These are phyloP conservation scores for Wickerhamomyces hampshirensis DNA, from an alignment of 805 yeast genomes.

Conservation along the genomic window DNA sequence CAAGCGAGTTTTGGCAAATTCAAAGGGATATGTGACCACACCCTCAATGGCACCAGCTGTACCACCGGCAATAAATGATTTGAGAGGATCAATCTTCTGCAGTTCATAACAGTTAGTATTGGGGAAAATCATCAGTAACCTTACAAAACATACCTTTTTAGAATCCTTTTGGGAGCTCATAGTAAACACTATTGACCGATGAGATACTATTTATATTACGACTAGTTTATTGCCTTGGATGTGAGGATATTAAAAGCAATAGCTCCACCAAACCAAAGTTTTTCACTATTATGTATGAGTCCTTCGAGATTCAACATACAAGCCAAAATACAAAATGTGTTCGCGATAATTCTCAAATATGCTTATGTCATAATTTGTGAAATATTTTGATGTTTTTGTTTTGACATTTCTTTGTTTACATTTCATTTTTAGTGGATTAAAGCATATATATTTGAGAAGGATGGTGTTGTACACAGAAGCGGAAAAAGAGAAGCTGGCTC, in stretches of 20 bases:
- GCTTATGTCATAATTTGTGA: background rate
- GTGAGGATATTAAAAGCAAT: too few species aligned
- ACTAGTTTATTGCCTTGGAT: too few species aligned
- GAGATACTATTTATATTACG: too few species aligned
- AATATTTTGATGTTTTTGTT: background rate
- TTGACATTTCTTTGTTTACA: conserved; percentile 1
- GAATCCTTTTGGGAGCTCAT: background rate
- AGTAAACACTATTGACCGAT: background rate
- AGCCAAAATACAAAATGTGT: too few species aligned
- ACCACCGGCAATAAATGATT: conserved; percentile 93
- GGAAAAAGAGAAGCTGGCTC: conserved; percentile 13
- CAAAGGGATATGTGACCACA: conserved; percentile 89
- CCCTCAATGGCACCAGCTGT: conserved; percentile 97
- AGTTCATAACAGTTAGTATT: conserved; percentile 1
- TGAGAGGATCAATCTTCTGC: conserved; percentile 56
- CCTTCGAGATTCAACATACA: too few species aligned
- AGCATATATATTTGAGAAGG: background rate
- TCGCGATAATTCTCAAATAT: background rate
- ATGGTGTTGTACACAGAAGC: conserved; percentile 13
- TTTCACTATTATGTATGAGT: too few species aligned
- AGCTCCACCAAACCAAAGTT: too few species aligned
- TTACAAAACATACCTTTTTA: conserved; percentile 2
- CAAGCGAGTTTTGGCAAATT: conserved; percentile 90
- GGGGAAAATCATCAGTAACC: background rate
- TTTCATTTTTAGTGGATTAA: background rate